Evolutionary conservation across 257 asterid genomes (phyloP).

Genomic region (Buddleja alternifolia): DNA sequence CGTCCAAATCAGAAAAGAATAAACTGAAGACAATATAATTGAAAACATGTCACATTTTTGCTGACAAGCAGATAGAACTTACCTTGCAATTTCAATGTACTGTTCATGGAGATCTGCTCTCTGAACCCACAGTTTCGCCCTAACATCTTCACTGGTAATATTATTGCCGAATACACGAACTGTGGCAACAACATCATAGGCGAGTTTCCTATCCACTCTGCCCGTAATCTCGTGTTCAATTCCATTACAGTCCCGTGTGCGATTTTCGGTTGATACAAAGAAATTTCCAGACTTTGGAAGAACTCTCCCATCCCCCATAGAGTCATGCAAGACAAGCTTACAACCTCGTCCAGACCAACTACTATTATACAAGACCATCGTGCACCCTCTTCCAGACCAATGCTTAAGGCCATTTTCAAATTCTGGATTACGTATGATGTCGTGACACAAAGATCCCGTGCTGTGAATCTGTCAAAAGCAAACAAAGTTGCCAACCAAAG

Average conservation of each 20-base stretch:
- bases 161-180: slow-evolving; percentile 70
- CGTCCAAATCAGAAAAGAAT: background rate
- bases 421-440: slow-evolving; percentile 63
- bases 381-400: too few relatives aligned
- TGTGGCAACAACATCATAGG: slow-evolving; percentile 70
- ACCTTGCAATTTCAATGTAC: slow-evolving; percentile 81
- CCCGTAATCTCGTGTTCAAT: slow-evolving; percentile 92
- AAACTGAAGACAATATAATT: background rate
- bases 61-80: slow-evolving; percentile 16
- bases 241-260: slow-evolving; percentile 87
- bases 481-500: background rate
- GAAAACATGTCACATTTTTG: background rate
- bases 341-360: slow-evolving; percentile 97
- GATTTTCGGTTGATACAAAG: slow-evolving; percentile 76
- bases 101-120: slow-evolving; percentile 71
- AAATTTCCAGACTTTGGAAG: slow-evolving; percentile 73
- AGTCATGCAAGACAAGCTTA: slow-evolving; percentile 59
- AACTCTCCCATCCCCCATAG: slow-evolving; percentile 76
- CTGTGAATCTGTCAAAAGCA: slow-evolving; percentile 39
- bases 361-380: too few relatives aligned
- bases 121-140: slow-evolving; percentile 78
- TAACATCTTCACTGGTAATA: slow-evolving; percentile 53
- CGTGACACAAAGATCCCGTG: slow-evolving; percentile 38
- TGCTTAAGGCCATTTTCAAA: slow-evolving; percentile 78
- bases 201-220: slow-evolving; percentile 74